phyloP scores from a whole-genome alignment of 2,329 filamentous ascomycete species.

The Pseudohalonectria lignicola region DNA sequence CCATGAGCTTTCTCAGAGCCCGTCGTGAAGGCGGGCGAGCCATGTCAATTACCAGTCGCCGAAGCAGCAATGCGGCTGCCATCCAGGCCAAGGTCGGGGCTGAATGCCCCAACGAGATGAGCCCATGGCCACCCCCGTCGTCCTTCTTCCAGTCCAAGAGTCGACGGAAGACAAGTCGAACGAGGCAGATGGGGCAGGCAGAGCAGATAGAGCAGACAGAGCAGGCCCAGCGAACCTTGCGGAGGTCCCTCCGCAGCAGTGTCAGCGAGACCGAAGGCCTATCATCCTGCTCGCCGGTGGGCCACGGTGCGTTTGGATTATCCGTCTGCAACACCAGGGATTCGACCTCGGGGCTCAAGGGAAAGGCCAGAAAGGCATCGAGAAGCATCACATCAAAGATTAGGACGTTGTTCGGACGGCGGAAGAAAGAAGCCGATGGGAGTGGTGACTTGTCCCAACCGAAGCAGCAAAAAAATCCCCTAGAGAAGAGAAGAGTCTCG shows the following conservation, averaged over 20 bases:
- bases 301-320: no score
- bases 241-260: constrained; percentile 37
- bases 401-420: constrained; percentile 32
- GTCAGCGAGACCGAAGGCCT: constrained; percentile 26
- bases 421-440: neutral
- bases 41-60: no score
- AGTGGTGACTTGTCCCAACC: no score
- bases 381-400: constrained; percentile 46
- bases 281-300: constrained; percentile 18
- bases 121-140: no score
- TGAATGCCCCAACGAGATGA: no score
- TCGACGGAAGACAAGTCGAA: no score
- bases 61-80: neutral
- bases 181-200: no score
- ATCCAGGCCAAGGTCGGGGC: constrained; percentile 22
- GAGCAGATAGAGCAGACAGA: no score
- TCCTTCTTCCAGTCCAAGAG: no score
- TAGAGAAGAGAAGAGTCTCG: no score
- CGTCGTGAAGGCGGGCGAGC: constrained; percentile 5
- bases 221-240: constrained; percentile 18
- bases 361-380: constrained; percentile 51
- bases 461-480: constrained; percentile 8
- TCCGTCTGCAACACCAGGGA: constrained; percentile 14
- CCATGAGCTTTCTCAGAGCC: constrained; percentile 45
- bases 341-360: constrained; percentile 29